Evolutionary conservation across 106 monocot genomes (phyloP).

Genomic region (Dioscorea zingiberensis): DNA sequence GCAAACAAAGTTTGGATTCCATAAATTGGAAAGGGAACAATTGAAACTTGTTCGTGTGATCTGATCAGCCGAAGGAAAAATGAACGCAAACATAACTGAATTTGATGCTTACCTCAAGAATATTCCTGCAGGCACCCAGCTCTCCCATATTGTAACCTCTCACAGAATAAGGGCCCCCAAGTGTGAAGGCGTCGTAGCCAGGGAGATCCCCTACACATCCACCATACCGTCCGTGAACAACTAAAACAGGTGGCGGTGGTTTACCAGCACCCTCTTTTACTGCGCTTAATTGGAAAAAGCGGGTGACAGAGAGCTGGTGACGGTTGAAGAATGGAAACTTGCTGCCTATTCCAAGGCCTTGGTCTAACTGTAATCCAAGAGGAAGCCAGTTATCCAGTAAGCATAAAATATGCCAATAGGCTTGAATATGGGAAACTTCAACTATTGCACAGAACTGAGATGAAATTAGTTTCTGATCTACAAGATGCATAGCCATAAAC

Average conservation of each 20-base stretch:
- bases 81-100: neutral
- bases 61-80: neutral
- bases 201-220: constrained; percentile 97
- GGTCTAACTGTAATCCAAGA: constrained; percentile 65
- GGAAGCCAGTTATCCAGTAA: neutral
- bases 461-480: no score
- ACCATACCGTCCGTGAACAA: constrained; percentile 90
- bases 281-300: constrained; percentile 70
- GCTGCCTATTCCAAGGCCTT: constrained; percentile 91
- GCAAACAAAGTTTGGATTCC: neutral
- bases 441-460: no score
- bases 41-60: no score
- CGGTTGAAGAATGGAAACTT: constrained; percentile 92
- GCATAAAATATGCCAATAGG: no score
- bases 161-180: constrained; percentile 96
- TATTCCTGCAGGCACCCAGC: constrained; percentile 77
- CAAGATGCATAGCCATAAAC: no score
- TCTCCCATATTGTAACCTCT: constrained; percentile 97
- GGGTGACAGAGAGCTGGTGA: constrained; percentile 80
- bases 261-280: constrained; percentile 83
- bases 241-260: constrained; percentile 75
- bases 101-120: constrained; percentile 70
- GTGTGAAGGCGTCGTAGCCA: constrained; percentile 94
- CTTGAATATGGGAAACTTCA: no score
- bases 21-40: neutral